Percentiles rank a stretch among this genome's conserved stretches.
These are phyloP conservation scores for Skeletonema potamos DNA, from an alignment of 108 stramenopile species.

Conservation along the genomic window DNA sequence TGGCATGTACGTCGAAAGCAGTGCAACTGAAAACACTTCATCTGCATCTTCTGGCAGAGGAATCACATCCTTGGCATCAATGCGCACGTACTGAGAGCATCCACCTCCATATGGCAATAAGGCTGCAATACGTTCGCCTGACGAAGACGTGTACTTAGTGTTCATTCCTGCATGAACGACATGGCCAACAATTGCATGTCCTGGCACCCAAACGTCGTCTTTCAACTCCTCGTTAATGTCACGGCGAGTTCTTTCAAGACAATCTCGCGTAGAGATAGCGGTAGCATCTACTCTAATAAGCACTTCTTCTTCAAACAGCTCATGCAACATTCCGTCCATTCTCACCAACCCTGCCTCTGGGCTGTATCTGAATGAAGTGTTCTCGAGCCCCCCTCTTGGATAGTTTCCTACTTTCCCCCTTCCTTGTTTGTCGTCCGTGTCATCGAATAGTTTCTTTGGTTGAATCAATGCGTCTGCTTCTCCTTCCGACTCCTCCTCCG, in stretches of 20 bases:
- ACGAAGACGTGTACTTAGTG: no score
- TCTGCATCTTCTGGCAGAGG: constrained; percentile 53
- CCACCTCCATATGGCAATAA: constrained; percentile 58
- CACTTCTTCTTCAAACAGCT: background rate
- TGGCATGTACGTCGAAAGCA: constrained; percentile 69
- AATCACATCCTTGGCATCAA: constrained; percentile 42
- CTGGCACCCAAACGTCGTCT: background rate
- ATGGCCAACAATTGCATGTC: background rate
- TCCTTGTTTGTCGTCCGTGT: no score
- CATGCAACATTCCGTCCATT: no score
- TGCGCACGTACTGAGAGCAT: constrained; percentile 60
- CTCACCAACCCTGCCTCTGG: no score
- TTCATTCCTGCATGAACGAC: background rate
- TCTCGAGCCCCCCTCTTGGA: no score
- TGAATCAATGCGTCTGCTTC: no score
- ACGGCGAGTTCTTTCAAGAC: background rate
- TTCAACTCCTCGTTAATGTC: background rate
- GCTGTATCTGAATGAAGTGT: no score
- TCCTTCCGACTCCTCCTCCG: no score
- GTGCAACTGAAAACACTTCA: constrained; percentile 43
- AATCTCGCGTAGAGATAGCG: background rate
- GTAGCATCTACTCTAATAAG: background rate
- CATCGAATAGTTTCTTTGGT: no score
- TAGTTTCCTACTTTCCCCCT: no score
- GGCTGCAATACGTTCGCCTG: constrained; percentile 55